Percentiles rank a stretch among this genome's conserved stretches.
phyloP scores from a whole-genome alignment of 139 green algal genomes.

The Pleodorina starrii region DNA sequence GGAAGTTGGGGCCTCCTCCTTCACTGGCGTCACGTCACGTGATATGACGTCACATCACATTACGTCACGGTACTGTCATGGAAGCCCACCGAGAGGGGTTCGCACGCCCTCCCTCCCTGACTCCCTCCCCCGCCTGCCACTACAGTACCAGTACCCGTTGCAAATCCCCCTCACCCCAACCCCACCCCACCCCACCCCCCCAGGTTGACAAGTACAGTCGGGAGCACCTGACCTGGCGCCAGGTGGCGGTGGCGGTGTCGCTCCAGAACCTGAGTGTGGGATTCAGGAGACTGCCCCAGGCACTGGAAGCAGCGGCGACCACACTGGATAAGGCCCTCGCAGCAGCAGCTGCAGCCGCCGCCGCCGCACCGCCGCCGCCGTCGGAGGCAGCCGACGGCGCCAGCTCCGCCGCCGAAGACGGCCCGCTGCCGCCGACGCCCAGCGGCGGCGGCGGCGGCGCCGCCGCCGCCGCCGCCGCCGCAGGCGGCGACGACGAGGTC shows the following conservation, averaged over 20 bases:
- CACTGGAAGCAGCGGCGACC: background rate
- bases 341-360: background rate
- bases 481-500: background rate
- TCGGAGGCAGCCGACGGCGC: background rate
- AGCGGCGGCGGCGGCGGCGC: background rate
- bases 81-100: no score
- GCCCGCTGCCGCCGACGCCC: background rate
- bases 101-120: no score
- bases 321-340: background rate
- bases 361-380: background rate
- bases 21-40: no score
- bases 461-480: background rate
- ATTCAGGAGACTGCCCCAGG: slow-evolving; percentile 3
- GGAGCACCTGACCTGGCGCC: background rate
- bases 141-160: no score
- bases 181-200: no score
- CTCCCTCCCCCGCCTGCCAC: no score
- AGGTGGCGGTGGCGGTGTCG: background rate
- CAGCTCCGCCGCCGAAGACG: background rate
- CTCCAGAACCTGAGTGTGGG: background rate
- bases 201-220: slow-evolving; percentile 14
- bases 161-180: no score
- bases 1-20: no score
- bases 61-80: no score
- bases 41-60: no score